Evolutionary conservation across 345 rosid genomes (phyloP).

Genomic region (Aegle marmelos): DNA sequence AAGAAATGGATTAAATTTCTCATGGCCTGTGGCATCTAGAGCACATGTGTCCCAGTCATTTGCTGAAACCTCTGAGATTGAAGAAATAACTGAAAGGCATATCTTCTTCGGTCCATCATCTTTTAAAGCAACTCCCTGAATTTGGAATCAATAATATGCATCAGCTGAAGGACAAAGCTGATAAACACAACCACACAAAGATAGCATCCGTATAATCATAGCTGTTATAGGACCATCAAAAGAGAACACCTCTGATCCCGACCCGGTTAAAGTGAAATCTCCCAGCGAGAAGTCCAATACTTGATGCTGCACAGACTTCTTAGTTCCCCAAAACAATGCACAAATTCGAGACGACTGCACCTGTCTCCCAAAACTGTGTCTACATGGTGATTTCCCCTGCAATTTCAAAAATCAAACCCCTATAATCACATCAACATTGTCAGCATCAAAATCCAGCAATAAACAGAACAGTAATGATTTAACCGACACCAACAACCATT

Average conservation of each 20-base stretch:
- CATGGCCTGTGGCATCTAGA: conserved; percentile 64
- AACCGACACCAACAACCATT: neutral
- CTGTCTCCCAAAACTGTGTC: conserved; percentile 21
- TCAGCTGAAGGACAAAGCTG: conserved; percentile 4
- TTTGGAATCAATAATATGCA: conserved; percentile 9
- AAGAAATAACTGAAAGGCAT: conserved; percentile 59
- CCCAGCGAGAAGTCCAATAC: conserved; percentile 47
- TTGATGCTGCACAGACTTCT: conserved; percentile 44
- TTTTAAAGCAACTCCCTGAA: conserved; percentile 39
- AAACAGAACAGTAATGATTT: neutral
- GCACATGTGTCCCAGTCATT: conserved; percentile 85
- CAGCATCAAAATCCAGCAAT: neutral
- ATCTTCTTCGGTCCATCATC: conserved; percentile 33
- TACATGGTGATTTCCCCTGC: conserved; percentile 42
- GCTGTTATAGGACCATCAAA: neutral
- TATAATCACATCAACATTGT: neutral
- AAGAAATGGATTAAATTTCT: conserved; percentile 76
- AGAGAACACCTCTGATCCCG: conserved; percentile 55
- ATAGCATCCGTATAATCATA: neutral
- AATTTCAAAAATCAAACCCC: conserved; percentile 2
- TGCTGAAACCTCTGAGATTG: conserved; percentile 61
- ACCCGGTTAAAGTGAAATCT: conserved; percentile 46
- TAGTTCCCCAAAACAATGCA: conserved; percentile 80
- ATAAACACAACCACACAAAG: neutral
- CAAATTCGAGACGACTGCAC: conserved; percentile 29